Conservation (phyloP, 257 asterid genomes). For the Solanum pinnatisectum region DNA sequence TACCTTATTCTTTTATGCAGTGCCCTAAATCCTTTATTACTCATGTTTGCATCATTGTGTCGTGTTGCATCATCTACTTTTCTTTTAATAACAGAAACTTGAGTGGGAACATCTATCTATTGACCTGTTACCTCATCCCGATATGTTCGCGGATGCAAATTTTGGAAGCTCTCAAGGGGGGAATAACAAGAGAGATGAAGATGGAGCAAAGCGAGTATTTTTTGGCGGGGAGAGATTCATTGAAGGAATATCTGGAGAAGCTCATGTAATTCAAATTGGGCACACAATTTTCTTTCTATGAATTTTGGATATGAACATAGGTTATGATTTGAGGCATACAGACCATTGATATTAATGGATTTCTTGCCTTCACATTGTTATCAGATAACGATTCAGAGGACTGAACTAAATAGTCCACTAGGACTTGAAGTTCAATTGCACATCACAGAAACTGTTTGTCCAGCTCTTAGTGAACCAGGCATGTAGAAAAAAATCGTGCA, state of each 20-base stretch:
- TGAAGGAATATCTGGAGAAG: conserved; percentile 98
- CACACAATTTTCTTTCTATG: not conserved
- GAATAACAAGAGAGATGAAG: conserved; percentile 67
- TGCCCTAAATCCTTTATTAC: not conserved
- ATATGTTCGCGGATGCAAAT: conserved; percentile 75
- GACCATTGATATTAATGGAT: not conserved
- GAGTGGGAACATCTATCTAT: conserved; percentile 90
- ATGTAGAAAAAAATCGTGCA: conserved; percentile 14
- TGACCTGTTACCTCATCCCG: conserved; percentile 98
- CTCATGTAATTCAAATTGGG: conserved; percentile 48
- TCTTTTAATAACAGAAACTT: conserved; percentile 61
- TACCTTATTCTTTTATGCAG: not conserved
- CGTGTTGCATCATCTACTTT: not conserved
- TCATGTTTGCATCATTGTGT: not conserved
- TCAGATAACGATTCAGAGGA: conserved; percentile 95
- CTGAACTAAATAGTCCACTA: conserved; percentile 72
- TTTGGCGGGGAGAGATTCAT: conserved; percentile 96
- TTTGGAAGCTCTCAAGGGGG: conserved; percentile 48
- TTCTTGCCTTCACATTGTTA: not conserved
- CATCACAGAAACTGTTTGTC: conserved; percentile 86
- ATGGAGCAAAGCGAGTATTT: conserved; percentile 95
- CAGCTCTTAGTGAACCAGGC: conserved; percentile 99
- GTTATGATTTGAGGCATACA: not conserved
- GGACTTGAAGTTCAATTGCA: conserved; percentile 94
- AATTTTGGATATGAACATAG: not conserved